Evolutionary conservation across 306 rosid genomes (phyloP).

Genomic region (Notholithocarpus densiflorus): DNA sequence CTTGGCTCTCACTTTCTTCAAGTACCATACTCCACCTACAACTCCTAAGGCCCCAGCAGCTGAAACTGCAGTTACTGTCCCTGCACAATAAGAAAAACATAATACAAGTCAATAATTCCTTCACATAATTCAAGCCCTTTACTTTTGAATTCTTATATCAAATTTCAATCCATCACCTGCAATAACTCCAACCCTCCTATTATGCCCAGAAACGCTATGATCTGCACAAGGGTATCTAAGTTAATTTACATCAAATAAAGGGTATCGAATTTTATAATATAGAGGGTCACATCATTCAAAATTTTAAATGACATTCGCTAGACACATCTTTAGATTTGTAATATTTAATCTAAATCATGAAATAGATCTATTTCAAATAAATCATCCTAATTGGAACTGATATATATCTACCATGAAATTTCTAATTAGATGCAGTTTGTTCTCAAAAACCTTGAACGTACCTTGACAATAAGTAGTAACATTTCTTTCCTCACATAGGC

Average conservation of each 20-base stretch:
- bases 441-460: conserved; percentile 10
- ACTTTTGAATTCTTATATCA: background rate
- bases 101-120: background rate
- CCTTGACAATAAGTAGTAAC: conserved; percentile 81
- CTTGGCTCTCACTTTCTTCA: conserved; percentile 69
- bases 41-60: conserved; percentile 78
- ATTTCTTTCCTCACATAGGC: conserved; percentile 68
- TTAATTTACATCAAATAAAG: background rate
- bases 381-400: too few relatives aligned
- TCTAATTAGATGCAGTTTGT: background rate
- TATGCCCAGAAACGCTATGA: conserved; percentile 40
- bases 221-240: conserved; percentile 48
- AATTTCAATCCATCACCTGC: conserved; percentile 55
- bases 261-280: too few relatives aligned
- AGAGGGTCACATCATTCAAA: too few relatives aligned
- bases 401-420: background rate
- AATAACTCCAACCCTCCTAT: conserved; percentile 50
- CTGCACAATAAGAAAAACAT: conserved; percentile 30
- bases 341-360: too few relatives aligned
- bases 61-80: conserved; percentile 63
- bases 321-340: too few relatives aligned
- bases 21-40: conserved; percentile 80
- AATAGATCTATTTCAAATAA: too few relatives aligned
- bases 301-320: too few relatives aligned
- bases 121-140: background rate